These are phyloP conservation scores for Scedosporium boydii DNA, from an alignment of 2,329 filamentous ascomycete species.

Conservation along the genomic window DNA sequence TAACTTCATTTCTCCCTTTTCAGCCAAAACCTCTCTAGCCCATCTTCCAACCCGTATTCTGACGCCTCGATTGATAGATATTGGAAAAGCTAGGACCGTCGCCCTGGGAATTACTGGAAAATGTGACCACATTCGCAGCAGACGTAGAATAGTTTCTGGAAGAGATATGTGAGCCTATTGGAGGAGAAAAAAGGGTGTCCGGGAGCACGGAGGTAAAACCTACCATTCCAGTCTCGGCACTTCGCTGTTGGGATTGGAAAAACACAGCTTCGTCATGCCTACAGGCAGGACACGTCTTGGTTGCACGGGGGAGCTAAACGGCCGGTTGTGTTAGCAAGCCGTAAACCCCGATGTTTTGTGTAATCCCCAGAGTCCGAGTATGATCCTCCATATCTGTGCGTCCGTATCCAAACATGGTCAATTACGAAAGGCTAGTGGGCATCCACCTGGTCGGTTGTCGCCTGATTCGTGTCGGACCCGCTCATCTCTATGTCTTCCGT, in stretches of 20 bases:
- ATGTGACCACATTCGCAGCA: slow-evolving; percentile 92
- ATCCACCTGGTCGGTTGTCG: not conserved
- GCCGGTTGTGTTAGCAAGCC: not conserved
- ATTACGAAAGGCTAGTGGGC: not conserved
- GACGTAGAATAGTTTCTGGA: slow-evolving; percentile 82
- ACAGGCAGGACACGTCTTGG: slow-evolving; percentile 78
- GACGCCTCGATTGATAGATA: not conserved
- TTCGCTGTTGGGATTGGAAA: slow-evolving; percentile 97
- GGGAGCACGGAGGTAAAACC: slow-evolving; percentile 22
- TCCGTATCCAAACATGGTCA: not conserved
- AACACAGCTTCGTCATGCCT: slow-evolving; percentile 86
- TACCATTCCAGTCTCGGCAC: slow-evolving; percentile 96
- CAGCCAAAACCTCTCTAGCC: not conserved
- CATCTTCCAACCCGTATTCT: not conserved
- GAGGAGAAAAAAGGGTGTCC: not conserved
- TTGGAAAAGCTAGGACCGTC: slow-evolving; percentile 11
- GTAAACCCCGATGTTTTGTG: not conserved
- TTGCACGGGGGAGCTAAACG: slow-evolving; percentile 78
- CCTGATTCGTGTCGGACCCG: not conserved
- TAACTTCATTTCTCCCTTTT: not conserved
- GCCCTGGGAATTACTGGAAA: slow-evolving; percentile 43
- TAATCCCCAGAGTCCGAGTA: not conserved
- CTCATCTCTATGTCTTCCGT: not conserved
- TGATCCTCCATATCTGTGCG: not conserved
- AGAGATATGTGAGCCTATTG: not conserved